These are phyloP conservation scores for Aspergillus incahuasiensis DNA, from an alignment of 495 filamentous ascomycete species.

Conservation along the genomic window DNA sequence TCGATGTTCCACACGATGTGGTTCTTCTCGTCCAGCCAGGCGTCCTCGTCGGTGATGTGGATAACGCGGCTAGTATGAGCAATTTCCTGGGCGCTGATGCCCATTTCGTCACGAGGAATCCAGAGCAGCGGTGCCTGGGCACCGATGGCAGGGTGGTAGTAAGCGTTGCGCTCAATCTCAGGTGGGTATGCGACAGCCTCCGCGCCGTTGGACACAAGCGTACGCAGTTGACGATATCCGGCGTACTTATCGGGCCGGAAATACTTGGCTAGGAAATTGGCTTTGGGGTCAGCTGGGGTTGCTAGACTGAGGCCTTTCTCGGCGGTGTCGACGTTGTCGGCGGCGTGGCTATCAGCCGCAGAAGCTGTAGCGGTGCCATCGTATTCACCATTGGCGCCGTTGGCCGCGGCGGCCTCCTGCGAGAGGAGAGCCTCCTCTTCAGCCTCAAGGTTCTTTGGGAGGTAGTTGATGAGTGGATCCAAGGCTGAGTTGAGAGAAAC, in stretches of 20 bases:
- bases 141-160: conserved; percentile 68
- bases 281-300: conserved; percentile 39
- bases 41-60: conserved; percentile 78
- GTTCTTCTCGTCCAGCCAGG: conserved; percentile 74
- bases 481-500: conserved; percentile 73
- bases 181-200: conserved; percentile 49
- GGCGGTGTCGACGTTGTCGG: conserved; percentile 29
- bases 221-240: conserved; percentile 67
- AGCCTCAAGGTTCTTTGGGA: conserved; percentile 61
- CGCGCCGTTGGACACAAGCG: conserved; percentile 59
- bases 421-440: conserved; percentile 63
- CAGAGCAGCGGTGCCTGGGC: conserved; percentile 67
- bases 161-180: conserved; percentile 63
- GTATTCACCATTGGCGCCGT: conserved; percentile 22
- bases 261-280: conserved; percentile 62
- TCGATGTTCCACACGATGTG: conserved; percentile 72
- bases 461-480: conserved; percentile 72
- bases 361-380: conserved; percentile 24
- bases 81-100: conserved; percentile 74
- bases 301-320: conserved; percentile 32
- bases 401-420: conserved; percentile 21
- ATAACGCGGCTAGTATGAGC: conserved; percentile 66
- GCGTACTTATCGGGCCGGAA: conserved; percentile 73
- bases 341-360: not conserved
- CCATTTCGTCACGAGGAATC: conserved; percentile 74